Evolutionary conservation across 73 alveolate genomes (phyloP).

Genomic region (Tetrahymena thermophila): DNA sequence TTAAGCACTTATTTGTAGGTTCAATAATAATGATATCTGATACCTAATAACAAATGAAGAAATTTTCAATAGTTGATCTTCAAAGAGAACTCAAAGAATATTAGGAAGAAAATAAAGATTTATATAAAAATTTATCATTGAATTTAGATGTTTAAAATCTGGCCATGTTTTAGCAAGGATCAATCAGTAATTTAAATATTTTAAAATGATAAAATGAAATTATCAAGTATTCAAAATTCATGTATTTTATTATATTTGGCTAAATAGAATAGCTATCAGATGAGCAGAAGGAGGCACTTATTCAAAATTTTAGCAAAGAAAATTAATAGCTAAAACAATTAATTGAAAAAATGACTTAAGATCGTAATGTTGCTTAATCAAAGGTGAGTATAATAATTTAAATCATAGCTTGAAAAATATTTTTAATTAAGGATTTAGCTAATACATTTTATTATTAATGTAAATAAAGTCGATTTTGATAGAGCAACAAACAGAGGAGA

Average conservation of each 20-base stretch:
- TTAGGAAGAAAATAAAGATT: neutral
- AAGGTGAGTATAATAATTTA: neutral
- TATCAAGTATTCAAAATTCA: neutral
- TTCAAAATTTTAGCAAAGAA: neutral
- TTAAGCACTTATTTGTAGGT: neutral
- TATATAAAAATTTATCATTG: neutral
- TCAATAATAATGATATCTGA: neutral
- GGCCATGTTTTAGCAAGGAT: neutral
- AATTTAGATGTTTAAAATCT: neutral
- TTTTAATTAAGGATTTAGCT: neutral
- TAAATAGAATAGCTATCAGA: neutral
- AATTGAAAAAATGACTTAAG: neutral
- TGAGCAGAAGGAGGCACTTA: neutral
- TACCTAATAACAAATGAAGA: neutral
- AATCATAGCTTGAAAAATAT: neutral
- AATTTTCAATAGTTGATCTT: neutral
- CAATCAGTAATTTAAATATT: neutral
- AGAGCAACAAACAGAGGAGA: neutral
- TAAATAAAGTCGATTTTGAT: neutral
- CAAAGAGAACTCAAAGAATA: neutral
- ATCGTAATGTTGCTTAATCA: neutral
- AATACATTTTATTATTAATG: too few species aligned
- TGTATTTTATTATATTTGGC: too few species aligned
- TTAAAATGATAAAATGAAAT: too few species aligned
- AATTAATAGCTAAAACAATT: neutral